A percentile compares a stretch with the other conserved stretches of the same genome.
Evolutionary conservation across 73 alveolate species (phyloP).

Genomic region (Stentor roeselii): DNA sequence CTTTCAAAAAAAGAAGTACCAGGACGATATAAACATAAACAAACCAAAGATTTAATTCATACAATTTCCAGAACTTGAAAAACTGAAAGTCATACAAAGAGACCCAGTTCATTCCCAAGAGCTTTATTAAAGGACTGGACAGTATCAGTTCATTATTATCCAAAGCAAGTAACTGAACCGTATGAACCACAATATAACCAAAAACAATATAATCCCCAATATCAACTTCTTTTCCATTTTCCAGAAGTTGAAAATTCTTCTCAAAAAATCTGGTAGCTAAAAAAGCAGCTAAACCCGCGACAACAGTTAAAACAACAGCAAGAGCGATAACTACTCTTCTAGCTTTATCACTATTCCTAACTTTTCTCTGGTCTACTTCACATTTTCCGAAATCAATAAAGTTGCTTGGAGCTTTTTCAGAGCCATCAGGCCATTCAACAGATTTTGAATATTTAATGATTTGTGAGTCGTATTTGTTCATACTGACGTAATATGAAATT

Average conservation of each 20-base stretch:
- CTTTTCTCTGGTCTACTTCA: neutral
- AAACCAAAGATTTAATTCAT: neutral
- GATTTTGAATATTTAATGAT: neutral
- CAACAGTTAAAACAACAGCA: neutral
- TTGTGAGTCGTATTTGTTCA: neutral
- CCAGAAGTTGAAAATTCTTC: neutral
- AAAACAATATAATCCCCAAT: neutral
- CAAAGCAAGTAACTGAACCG: neutral
- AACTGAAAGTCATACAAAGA: no score
- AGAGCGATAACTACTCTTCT: neutral
- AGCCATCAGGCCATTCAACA: neutral
- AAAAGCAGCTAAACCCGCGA: neutral
- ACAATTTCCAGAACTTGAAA: neutral
- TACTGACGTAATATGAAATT: neutral
- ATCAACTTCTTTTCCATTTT: no score
- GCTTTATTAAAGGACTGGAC: neutral
- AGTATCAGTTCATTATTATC: neutral
- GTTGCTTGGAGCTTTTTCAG: neutral
- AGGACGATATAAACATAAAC: neutral
- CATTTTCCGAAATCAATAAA: neutral
- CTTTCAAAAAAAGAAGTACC: neutral
- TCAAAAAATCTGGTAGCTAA: neutral
- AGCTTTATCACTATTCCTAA: neutral
- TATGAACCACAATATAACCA: neutral
- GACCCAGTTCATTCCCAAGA: neutral